phyloP scores from a whole-genome alignment of 2,329 filamentous ascomycete genomes.

The Pseudocercospora fuligena region DNA sequence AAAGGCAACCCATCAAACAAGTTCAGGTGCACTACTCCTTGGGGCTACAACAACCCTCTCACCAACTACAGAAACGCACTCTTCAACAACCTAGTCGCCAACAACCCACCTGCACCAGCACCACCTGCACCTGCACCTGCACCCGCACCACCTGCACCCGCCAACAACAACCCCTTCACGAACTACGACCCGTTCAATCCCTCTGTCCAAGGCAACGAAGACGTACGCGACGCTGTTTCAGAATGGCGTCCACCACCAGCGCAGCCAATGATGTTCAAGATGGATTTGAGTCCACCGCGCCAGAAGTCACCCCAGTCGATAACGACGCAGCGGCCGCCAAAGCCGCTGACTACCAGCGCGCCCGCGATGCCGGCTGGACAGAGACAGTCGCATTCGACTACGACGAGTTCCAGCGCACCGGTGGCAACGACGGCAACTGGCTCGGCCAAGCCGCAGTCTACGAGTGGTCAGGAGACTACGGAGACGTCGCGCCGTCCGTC shows the following conservation, averaged over 20 bases:
- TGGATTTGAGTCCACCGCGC: not conserved
- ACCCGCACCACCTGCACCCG: too few species aligned
- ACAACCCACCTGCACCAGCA: too few species aligned
- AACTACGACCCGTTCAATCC: not conserved
- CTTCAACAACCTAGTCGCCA: too few species aligned
- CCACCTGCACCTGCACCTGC: too few species aligned
- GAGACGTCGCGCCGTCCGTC: constrained; percentile 78
- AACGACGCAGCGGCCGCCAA: constrained; percentile 1
- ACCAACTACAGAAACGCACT: too few species aligned
- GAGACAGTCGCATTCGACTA: constrained; percentile 37
- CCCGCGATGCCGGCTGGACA: constrained; percentile 37
- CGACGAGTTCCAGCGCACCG: constrained; percentile 29
- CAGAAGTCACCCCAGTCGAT: not conserved
- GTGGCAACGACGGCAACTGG: constrained; percentile 48
- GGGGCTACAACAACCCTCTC: too few species aligned
- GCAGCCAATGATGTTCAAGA: not conserved
- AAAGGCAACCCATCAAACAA: not conserved
- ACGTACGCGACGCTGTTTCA: not conserved
- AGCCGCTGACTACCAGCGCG: constrained; percentile 10
- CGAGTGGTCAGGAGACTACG: constrained; percentile 82
- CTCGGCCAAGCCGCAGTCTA: constrained; percentile 68
- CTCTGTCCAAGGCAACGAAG: not conserved
- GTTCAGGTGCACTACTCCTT: not conserved
- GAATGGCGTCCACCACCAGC: not conserved
- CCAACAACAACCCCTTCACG: not conserved